Base-by-base conservation (phyloP, 148 eudicot species). In the Rhododendron simsii region DNA sequence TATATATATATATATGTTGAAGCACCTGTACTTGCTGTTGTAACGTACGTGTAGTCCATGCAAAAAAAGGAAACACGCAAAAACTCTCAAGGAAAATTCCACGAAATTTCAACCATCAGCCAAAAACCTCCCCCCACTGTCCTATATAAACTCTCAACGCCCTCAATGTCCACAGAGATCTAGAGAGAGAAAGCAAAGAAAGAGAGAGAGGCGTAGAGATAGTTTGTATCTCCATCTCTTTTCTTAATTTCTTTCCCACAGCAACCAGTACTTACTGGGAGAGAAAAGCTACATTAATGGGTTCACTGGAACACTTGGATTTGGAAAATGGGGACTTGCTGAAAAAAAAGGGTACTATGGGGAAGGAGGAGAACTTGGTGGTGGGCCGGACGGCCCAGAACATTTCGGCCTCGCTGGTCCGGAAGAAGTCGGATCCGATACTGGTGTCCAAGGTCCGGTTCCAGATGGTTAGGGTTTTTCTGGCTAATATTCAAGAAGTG, bases 401-500 rank as follows among this genome's bases (percentile, higher is more conserved):
- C 73, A 16, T 91, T 83, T 89, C 92, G n/a, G 84, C 88, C 18
- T 86, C 89, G 45, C 87, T 88, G 78, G 82, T 91, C 80, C 87
- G 91, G 77, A 90, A 87, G 82, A 89, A 87, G 30, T 91, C 93
- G 16, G 92, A 92, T 50, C 75, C 63, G 14, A 59, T 39, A 3
- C 76, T 90, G 45, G 39, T 86, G 20, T 78, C 89, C 15, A 87
- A 73, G 77, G 87, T 88, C 50, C 87, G 91, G 84, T 90, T 87
- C 71, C 35, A 86, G 63, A 35, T 84, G 89, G 48, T 91, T 50
- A 85, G 89, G 78, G 50, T 45, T 13, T 82, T 93, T 21, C 55
- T 92, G 81, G 69, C 59, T 2, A 91, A 92, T 81, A 80, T 94
- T 84, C 92, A 87, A 73, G 90, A 87, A 78, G 96, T 95, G 84